Base-by-base conservation (phyloP, 805 yeast genomes). In the Sugiyamaella valdiviana region DNA sequence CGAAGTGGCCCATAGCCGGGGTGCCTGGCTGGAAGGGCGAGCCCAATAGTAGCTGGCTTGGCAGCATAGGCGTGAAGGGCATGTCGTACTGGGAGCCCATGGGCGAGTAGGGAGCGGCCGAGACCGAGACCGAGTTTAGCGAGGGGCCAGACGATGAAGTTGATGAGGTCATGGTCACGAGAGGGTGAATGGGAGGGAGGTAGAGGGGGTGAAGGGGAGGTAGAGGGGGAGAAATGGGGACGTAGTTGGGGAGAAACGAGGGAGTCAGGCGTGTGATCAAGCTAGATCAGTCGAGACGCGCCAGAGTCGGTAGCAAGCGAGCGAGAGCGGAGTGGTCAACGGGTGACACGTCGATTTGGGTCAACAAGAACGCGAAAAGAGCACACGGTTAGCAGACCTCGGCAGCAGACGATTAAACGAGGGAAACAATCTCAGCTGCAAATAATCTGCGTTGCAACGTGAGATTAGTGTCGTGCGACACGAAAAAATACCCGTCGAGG, bases 21-120 rank as follows among this genome's bases (percentile, higher is more conserved):
- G 67, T 62, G 17, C 63, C 64, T 6, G 67, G 60, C 44, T 59
- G 67, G 48, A 64, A 65, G 2, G 70, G 69, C 5, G 70, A 65
- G 35, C 69, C 68, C 42, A 64, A 43, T 15, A 65, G 54, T 14
- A 65, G 50, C 45, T 66, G 68, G 21, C 68, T 63, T 5, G 68
- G 71, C 26, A 64, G 52, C 45, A 63, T 49, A 3, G 65, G 61
- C 16, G 68, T 58, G 50, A 50, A 63, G 32, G 57, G 66, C 55
- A 63, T 46, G 44, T 64, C 67, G 49, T 59, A 60, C 40, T 60
- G 60, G 32, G n/a, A 10, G 20, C 62, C 44, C 60, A 57, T 57
- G 39, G 56, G 56, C n/a, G 52, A 48, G 21, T 20, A 51, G n/a
- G 54, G 48, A 19, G 57, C 36, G 3, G 47, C 49, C 23, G 49